phyloP scores from a whole-genome alignment of 192 early-diverging fungal genomes.

The Dissophora ornata region DNA sequence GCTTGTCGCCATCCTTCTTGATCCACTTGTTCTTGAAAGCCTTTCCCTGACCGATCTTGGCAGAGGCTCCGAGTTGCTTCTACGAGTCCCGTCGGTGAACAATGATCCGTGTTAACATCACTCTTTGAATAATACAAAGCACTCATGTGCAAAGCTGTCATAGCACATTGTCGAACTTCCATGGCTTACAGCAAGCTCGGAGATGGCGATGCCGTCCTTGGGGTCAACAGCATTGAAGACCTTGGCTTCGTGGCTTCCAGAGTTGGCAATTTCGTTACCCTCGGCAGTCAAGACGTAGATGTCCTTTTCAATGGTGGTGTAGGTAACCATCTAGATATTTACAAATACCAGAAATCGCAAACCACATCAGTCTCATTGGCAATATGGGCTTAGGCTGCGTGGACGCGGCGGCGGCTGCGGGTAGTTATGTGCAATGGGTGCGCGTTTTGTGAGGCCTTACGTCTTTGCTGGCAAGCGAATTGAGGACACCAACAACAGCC shows the following conservation, averaged over 20 bases:
- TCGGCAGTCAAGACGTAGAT: conserved; percentile 89
- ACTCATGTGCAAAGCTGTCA: neutral
- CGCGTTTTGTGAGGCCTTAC: conserved; percentile 57
- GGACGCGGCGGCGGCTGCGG: neutral
- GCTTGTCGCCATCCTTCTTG: conserved; percentile 77
- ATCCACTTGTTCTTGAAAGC: conserved; percentile 99
- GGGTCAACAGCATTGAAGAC: conserved; percentile 90
- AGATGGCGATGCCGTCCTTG: conserved; percentile 82
- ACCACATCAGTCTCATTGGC: no score
- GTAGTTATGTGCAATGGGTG: neutral
- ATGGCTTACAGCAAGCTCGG: conserved; percentile 78
- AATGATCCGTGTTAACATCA: no score
- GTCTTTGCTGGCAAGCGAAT: conserved; percentile 86
- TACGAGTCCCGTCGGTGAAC: conserved; percentile 6
- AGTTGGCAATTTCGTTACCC: conserved; percentile 84
- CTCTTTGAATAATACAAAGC: no score
- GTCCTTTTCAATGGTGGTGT: conserved; percentile 82
- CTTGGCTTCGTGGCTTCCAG: conserved; percentile 93
- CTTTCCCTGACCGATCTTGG: conserved; percentile 93
- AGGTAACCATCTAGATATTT: conserved; percentile 79
- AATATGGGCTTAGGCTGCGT: no score
- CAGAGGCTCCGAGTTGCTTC: conserved; percentile 74
- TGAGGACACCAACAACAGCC: conserved; percentile 83
- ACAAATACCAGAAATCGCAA: conserved; percentile 1
- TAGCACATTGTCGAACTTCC: neutral